Evolutionary conservation across 768 basidiomycete genomes (phyloP), one percentile per base, ranked within the genome.

Genomic region (Lactarius akahatsu): DNA sequence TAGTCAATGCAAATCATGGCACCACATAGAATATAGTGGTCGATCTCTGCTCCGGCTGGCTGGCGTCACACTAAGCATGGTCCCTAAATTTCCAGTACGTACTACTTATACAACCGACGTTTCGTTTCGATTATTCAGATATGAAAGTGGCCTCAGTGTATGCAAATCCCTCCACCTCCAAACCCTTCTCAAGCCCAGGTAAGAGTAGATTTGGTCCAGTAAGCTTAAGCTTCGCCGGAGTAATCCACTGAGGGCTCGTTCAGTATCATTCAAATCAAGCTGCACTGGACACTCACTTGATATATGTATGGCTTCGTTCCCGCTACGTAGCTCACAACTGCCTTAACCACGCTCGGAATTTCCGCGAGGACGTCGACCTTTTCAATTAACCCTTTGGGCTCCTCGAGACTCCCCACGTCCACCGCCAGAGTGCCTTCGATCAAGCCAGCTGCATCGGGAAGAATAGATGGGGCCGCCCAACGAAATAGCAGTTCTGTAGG

Each of bases 331-430:
- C 89, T 93, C 70, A 99, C 88, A 68, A 94, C 89, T 76, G 94
- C 86, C 80, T 94, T 94, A 75, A 99, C 78, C 62, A 96, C 87
- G 67, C 89, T 88, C 13, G 97, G 97, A 69, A 97, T 92, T 80
- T 99, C 96, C 6, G 91, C 95, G 10, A 99, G 83, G 3, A 98
- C 87, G 73, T 99, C 95, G 32, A 98, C 92, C 77, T 96, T 95
- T 76, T 94, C 92, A 59, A 96, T 83, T 71, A 97, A 78, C 0
- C 93, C 94, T 45, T 85, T 86, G 16, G 87, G 86, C n/a, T 78
- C 75, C 62, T 78, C 76, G 32, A 85, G 77, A 59, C 78, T 75
- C 30, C 91, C 89, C 55, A 94, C 77, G 64, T 88, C 84, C 40
- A 83, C 78, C 26, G 79, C 71, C 43, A 91, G 68, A 26, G 80